Percentiles rank a stretch among this genome's conserved stretches.
Evolutionary conservation across 148 eudicot genomes (phyloP).

Genomic region (Rhododendron henanense): DNA sequence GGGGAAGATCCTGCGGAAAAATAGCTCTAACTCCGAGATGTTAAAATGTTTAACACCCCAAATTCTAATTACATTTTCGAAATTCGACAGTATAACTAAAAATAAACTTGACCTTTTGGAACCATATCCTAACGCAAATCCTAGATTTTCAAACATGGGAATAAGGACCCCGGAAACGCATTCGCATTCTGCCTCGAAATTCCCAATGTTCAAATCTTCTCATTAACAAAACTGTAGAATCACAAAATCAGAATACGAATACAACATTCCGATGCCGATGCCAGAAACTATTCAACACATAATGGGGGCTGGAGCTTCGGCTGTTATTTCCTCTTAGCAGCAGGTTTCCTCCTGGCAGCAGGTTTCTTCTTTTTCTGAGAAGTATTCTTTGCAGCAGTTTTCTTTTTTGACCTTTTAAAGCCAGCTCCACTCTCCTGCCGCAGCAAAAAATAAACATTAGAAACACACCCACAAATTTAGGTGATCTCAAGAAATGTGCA

Average conservation of each 20-base stretch:
- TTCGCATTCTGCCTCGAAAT: not conserved
- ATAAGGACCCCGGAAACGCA: not conserved
- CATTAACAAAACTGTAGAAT: not conserved
- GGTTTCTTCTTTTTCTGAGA: slow-evolving; percentile 41
- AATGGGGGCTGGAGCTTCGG: not conserved
- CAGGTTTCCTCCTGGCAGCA: not conserved
- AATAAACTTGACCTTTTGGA: not conserved
- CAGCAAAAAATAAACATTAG: slow-evolving; percentile 9
- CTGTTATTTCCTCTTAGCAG: slow-evolving; percentile 5
- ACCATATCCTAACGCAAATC: too few relatives aligned
- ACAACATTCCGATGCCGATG: not conserved
- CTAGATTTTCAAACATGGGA: not conserved
- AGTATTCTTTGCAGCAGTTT: slow-evolving; percentile 26
- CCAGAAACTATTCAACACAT: not conserved
- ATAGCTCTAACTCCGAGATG: not conserved
- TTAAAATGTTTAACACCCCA: not conserved
- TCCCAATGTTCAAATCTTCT: not conserved
- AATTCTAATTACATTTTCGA: not conserved
- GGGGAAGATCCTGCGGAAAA: not conserved
- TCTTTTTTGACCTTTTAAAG: slow-evolving; percentile 44
- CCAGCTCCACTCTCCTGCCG: slow-evolving; percentile 67
- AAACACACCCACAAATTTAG: not conserved
- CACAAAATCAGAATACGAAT: not conserved
- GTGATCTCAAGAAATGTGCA: not conserved
- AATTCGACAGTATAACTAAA: not conserved